Evolutionary conservation across 2,329 filamentous ascomycete genomes (phyloP).

Genomic region (Exserohilum turcica): DNA sequence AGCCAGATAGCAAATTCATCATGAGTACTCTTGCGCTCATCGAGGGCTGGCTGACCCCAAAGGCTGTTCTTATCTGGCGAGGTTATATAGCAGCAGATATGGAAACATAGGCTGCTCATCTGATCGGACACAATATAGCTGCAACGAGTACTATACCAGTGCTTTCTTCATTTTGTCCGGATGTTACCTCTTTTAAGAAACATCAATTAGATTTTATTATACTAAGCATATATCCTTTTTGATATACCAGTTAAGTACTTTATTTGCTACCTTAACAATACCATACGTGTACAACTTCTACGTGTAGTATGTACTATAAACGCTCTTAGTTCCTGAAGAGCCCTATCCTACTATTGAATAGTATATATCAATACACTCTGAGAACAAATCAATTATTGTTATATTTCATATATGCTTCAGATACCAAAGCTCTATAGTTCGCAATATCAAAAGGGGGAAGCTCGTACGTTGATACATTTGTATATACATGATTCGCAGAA

Average conservation of each 20-base stretch:
- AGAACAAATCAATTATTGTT: too few species aligned
- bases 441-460: too few species aligned
- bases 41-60: slow-evolving; percentile 59
- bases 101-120: slow-evolving; percentile 62
- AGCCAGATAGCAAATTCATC: slow-evolving; percentile 7
- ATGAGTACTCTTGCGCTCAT: slow-evolving; percentile 45
- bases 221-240: slow-evolving; percentile 78
- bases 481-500: neutral
- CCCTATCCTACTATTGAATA: too few species aligned
- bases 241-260: slow-evolving; percentile 82
- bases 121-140: slow-evolving; percentile 71
- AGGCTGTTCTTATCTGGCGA: slow-evolving; percentile 64
- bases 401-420: too few species aligned
- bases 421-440: too few species aligned
- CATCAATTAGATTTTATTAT: slow-evolving; percentile 56
- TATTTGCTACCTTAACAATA: slow-evolving; percentile 76
- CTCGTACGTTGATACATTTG: too few species aligned
- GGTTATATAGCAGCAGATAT: slow-evolving; percentile 61
- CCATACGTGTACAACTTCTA: slow-evolving; percentile 68
- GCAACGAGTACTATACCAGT: slow-evolving; percentile 78
- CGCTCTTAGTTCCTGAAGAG: too few species aligned
- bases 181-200: slow-evolving; percentile 68
- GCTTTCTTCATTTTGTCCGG: slow-evolving; percentile 68
- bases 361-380: too few species aligned
- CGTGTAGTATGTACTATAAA: too few species aligned